phyloP scores from a whole-genome alignment of 2,329 filamentous ascomycete genomes.

The Talaromyces sp. region DNA sequence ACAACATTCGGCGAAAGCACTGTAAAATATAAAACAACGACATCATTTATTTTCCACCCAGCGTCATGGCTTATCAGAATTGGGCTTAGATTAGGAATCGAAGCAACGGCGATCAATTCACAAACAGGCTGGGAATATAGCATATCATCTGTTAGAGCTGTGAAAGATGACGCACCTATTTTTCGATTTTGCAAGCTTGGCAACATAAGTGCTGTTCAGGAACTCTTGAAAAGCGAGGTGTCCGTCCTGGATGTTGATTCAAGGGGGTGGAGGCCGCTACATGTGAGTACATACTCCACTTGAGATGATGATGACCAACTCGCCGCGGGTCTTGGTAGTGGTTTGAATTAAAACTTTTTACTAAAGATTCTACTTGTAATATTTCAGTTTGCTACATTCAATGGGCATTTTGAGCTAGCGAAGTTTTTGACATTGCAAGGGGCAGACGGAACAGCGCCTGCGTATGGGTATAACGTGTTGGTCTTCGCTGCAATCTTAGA shows the following conservation, averaged over 20 bases:
- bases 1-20: neutral
- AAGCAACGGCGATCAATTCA: neutral
- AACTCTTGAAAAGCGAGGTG: constrained; percentile 1
- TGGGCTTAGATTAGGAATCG: constrained; percentile 6
- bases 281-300: constrained; percentile 1
- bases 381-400: neutral
- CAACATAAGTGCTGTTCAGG: constrained; percentile 2
- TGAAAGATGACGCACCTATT: constrained; percentile 4
- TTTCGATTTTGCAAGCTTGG: constrained; percentile 3
- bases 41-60: constrained; percentile 6
- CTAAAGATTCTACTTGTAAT: neutral
- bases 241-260: constrained; percentile 5
- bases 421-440: constrained; percentile 3
- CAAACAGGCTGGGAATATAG: constrained; percentile 2
- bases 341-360: neutral
- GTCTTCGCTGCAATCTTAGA: neutral
- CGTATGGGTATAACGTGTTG: neutral
- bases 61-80: constrained; percentile 6
- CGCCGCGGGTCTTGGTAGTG: no score
- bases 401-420: neutral
- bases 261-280: neutral
- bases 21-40: constrained; percentile 1
- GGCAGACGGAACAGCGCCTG: constrained; percentile 1
- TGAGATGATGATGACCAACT: no score
- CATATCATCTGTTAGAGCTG: neutral